phyloP scores from a whole-genome alignment of 805 yeast genomes.

The Cyberlindnera amylophila region DNA sequence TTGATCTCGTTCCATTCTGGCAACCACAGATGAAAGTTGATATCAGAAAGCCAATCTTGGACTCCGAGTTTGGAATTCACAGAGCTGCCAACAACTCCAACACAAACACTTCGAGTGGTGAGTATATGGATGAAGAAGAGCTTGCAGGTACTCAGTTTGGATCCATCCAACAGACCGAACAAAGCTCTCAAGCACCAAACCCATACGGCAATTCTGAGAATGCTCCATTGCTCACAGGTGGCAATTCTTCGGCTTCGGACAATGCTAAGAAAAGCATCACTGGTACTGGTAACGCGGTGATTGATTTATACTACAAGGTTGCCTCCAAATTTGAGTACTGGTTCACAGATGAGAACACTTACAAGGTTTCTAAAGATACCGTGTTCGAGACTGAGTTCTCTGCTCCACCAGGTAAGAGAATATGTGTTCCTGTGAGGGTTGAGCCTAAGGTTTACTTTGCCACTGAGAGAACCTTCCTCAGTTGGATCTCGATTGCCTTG shows the following conservation, averaged over 20 bases:
- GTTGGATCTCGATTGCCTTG: constrained; percentile 92
- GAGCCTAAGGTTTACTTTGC: constrained; percentile 99
- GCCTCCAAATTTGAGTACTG: constrained; percentile 37
- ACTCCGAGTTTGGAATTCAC: constrained; percentile 31
- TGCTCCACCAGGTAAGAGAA: constrained; percentile 86
- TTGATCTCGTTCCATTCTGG: constrained; percentile 92
- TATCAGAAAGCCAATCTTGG: constrained; percentile 75
- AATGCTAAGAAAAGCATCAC: constrained; percentile 4
- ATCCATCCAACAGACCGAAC: constrained; percentile 17
- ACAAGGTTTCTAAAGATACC: constrained; percentile 62
- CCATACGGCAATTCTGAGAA: constrained; percentile 25
- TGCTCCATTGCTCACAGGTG: constrained; percentile 28
- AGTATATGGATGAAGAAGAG: constrained; percentile 69
- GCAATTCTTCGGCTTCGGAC: constrained; percentile 15
- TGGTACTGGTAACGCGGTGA: constrained; percentile 13
- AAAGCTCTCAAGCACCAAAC: constrained; percentile 14
- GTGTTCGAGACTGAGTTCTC: constrained; percentile 51
- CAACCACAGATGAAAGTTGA: constrained; percentile 95
- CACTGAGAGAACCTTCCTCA: constrained; percentile 88
- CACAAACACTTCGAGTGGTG: constrained; percentile 44
- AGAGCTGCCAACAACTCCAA: constrained; percentile 22
- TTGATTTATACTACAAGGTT: constrained; percentile 23
- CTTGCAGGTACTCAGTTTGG: constrained; percentile 48
- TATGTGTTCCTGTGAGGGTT: constrained; percentile 90
- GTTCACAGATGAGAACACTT: constrained; percentile 45